phyloP scores from a whole-genome alignment of 352 stramenopile species.

The Pythium angustatum region DNA sequence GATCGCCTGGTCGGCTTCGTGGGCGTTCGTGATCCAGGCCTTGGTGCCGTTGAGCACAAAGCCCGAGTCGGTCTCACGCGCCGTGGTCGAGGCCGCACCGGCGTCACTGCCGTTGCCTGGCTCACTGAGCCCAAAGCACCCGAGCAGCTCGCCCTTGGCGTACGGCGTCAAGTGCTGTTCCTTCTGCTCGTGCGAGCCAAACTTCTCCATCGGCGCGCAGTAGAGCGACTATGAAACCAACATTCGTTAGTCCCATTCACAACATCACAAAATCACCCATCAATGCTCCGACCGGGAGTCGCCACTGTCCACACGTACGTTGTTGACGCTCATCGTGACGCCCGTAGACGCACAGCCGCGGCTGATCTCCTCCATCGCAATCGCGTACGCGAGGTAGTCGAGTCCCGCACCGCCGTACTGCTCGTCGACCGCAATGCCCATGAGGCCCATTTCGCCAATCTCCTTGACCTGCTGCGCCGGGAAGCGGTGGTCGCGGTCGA shows the following conservation, averaged over 20 bases:
- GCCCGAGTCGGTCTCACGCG: slow-evolving; percentile 76
- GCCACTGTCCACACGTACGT: slow-evolving; percentile 38
- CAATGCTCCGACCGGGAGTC: neutral
- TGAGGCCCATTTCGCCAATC: slow-evolving; percentile 93
- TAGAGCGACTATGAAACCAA: slow-evolving; percentile 93
- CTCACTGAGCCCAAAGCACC: slow-evolving; percentile 94
- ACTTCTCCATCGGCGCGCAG: slow-evolving; percentile 93
- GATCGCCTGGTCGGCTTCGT: slow-evolving; percentile 92
- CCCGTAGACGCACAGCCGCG: slow-evolving; percentile 94
- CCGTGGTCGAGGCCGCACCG: slow-evolving; percentile 93
- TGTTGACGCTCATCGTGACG: slow-evolving; percentile 97
- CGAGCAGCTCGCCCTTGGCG: slow-evolving; percentile 89
- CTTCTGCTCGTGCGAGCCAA: slow-evolving; percentile 90
- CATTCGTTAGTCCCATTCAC: too few relatives aligned
- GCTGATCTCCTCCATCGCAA: slow-evolving; percentile 98
- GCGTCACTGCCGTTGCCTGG: slow-evolving; percentile 95
- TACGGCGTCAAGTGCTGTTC: slow-evolving; percentile 89
- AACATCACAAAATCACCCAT: slow-evolving; percentile 19
- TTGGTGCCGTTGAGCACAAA: slow-evolving; percentile 98
- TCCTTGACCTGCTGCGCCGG: slow-evolving; percentile 81
- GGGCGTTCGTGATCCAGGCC: slow-evolving; percentile 96
- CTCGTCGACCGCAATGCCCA: slow-evolving; percentile 92
- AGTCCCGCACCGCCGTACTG: slow-evolving; percentile 92
- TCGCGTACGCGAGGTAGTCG: slow-evolving; percentile 96
- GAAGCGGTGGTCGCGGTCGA: slow-evolving; percentile 90